A percentile compares a stretch with the other conserved stretches of the same genome.
Conservation (phyloP, 345 rosid genomes). For the Linum tenue region DNA sequence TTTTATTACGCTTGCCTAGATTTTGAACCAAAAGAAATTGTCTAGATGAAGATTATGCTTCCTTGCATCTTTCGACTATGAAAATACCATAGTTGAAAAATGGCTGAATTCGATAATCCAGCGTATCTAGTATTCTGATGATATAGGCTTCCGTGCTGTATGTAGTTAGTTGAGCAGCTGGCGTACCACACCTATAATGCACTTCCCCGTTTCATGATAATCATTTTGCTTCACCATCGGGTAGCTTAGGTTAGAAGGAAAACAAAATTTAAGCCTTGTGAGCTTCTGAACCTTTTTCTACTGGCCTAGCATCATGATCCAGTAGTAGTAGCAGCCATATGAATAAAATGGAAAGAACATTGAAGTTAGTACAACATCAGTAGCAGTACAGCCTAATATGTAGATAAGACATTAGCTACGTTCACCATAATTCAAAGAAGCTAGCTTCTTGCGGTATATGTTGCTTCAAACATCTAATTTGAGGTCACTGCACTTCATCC, state of each 20-base stretch:
- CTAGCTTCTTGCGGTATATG: background rate
- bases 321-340: background rate
- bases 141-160: background rate
- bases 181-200: background rate
- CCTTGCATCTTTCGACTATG: background rate
- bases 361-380: background rate
- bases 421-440: background rate
- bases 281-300: too few relatives aligned
- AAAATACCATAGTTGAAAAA: background rate
- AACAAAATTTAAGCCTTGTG: background rate
- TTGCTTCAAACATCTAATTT: background rate
- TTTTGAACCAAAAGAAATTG: background rate
- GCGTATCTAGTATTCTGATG: background rate
- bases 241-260: background rate
- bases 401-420: background rate
- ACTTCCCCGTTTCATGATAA: background rate
- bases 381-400: background rate
- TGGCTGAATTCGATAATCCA: background rate
- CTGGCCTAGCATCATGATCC: background rate
- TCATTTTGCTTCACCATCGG: background rate
- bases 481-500: too few relatives aligned
- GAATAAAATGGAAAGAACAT: background rate
- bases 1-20: too few relatives aligned
- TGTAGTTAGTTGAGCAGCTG: background rate
- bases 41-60: background rate